phyloP scores from a whole-genome alignment of 768 basidiomycete genomes.

The Leccinum subgranulosum region DNA sequence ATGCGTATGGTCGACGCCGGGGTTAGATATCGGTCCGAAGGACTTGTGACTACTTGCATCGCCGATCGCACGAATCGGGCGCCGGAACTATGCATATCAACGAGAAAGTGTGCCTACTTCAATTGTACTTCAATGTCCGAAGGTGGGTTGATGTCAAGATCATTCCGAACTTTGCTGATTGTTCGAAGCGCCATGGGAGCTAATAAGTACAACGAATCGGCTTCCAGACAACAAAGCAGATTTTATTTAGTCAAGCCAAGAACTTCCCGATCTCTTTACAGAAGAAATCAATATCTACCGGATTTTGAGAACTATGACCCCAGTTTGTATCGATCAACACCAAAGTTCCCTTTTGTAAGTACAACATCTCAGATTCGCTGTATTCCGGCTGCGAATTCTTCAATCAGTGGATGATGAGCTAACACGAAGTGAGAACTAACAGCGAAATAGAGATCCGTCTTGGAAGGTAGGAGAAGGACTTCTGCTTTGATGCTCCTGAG shows the following conservation, averaged over 20 bases:
- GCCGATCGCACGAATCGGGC: not conserved
- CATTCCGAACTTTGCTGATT: not conserved
- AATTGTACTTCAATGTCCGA: not conserved
- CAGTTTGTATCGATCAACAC: conserved; percentile 39
- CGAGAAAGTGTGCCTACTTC: not conserved
- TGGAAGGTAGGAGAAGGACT: conserved; percentile 54
- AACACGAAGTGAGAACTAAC: conserved; percentile 23
- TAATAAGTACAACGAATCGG: not conserved
- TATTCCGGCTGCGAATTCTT: conserved; percentile 44
- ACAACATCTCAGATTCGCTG: conserved; percentile 43
- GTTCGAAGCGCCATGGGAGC: not conserved
- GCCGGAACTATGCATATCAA: not conserved
- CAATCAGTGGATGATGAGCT: not conserved
- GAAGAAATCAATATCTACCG: conserved; percentile 9
- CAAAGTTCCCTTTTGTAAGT: conserved; percentile 40
- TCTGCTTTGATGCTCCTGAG: conserved; percentile 45
- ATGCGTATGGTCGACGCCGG: not conserved
- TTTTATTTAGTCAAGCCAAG: conserved; percentile 4
- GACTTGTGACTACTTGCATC: not conserved
- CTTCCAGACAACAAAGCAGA: not conserved
- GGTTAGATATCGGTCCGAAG: not conserved
- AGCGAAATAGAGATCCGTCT: conserved; percentile 56
- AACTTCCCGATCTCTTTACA: conserved; percentile 11
- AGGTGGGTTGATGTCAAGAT: not conserved
- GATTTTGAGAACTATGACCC: conserved; percentile 15